These are phyloP conservation scores for Pyrenophora teres DNA, from an alignment of 2,329 filamentous ascomycete genomes.

Conservation along the genomic window DNA sequence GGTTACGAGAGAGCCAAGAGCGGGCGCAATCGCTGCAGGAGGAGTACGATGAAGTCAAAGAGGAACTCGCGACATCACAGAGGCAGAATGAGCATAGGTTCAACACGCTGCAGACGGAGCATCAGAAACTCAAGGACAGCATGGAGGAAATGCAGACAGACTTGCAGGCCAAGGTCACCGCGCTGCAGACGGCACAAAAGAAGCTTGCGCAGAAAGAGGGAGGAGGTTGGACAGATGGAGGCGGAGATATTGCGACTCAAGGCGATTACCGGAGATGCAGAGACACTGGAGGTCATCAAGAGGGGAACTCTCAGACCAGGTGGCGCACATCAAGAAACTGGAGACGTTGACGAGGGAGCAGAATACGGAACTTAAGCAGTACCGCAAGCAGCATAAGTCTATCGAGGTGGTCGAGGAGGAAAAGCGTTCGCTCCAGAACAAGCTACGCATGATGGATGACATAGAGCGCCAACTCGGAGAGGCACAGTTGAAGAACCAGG, in stretches of 20 bases:
- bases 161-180: slow-evolving; percentile 59
- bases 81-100: slow-evolving; percentile 66
- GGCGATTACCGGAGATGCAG: slow-evolving; percentile 82
- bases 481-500: slow-evolving; percentile 78
- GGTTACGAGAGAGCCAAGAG: slow-evolving; percentile 63
- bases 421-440: slow-evolving; percentile 80
- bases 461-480: slow-evolving; percentile 79
- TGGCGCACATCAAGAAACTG: slow-evolving; percentile 84
- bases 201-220: slow-evolving; percentile 71
- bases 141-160: slow-evolving; percentile 66
- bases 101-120: slow-evolving; percentile 65
- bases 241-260: slow-evolving; percentile 82
- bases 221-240: slow-evolving; percentile 75
- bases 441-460: slow-evolving; percentile 73
- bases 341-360: slow-evolving; percentile 83
- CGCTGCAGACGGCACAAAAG: slow-evolving; percentile 66
- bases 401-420: slow-evolving; percentile 95
- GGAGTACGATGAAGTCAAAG: slow-evolving; percentile 80
- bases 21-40: slow-evolving; percentile 76
- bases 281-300: slow-evolving; percentile 83
- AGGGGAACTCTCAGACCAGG: slow-evolving; percentile 87
- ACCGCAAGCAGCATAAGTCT: slow-evolving; percentile 81
- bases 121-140: slow-evolving; percentile 62
- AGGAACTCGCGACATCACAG: slow-evolving; percentile 70
- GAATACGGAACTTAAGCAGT: slow-evolving; percentile 75